Evolutionary conservation across 179 eudicot species (phyloP), one percentile per base, ranked within the genome.

Genomic region (Camellia oleifera): DNA sequence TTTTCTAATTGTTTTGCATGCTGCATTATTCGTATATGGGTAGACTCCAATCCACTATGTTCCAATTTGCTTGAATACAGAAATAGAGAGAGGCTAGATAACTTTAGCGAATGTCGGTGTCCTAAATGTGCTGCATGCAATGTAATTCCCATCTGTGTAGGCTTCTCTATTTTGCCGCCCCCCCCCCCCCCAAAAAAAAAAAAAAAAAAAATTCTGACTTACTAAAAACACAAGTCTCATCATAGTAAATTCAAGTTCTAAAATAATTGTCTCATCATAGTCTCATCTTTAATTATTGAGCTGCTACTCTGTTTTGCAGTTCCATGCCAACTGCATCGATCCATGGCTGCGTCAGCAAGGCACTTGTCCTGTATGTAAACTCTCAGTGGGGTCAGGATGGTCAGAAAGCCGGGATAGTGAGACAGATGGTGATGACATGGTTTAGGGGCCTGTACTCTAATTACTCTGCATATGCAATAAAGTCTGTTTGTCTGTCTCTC

Each of bases 291-390:
- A 61, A 46, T 65, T 53, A 45, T 11, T 48, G 12, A 26, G 23
- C 69, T 69, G 32, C 66, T 42, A 70, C 20, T 44, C 52, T 60
- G 40, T 77, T 79, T 73, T 82, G 85, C 88, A 88, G 91, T 88
- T 86, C 56, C 90, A 88, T 65, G 72, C 86, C 71, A 81, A 61
- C 74, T 88, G 90, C 75, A 86, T 88, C 8, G 89, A 88, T 77
- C 87, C 84, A 74, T 88, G 90, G 91, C 82, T 87, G 7, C 52
- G 52, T 4, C 52, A 48, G 52, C 52, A 48, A 48, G 52, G 52
- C 52, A 48, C 52, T 48, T 48, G 52, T 48, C 88, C 90, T 0
- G 83, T 81, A 2, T 87, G 90, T 82, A 87, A 85, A 74, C 77
- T 82, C 65, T 18, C 18, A 68, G 54, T 84, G 12, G 82, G 85